phyloP scores from a whole-genome alignment of 2,329 filamentous ascomycete genomes.

The Ophiocordyceps camponoti-floridani region DNA sequence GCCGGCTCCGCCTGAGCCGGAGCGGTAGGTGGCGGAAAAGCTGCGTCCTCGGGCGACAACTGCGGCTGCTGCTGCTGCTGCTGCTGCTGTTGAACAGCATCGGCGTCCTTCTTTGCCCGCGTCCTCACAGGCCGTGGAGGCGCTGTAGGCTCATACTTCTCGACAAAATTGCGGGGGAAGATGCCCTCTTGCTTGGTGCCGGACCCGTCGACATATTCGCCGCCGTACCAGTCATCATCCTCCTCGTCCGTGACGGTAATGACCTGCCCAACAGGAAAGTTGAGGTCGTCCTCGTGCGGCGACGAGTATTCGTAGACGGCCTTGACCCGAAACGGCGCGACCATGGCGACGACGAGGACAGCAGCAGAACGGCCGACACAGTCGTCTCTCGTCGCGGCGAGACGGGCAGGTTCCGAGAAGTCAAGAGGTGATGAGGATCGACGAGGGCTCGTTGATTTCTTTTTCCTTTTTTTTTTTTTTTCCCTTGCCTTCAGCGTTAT shows the following conservation, averaged over 20 bases:
- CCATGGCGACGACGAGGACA: constrained; percentile 33
- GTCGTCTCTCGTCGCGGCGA: constrained; percentile 3
- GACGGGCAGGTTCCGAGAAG: not conserved
- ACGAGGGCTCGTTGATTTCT: not conserved
- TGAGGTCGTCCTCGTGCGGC: constrained; percentile 85
- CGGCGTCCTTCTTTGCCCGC: constrained; percentile 43
- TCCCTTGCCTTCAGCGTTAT: not conserved
- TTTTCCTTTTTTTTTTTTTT: not conserved
- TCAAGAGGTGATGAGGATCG: constrained; percentile 1
- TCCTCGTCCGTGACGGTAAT: constrained; percentile 89
- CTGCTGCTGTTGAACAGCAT: constrained; percentile 9
- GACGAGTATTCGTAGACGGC: constrained; percentile 90
- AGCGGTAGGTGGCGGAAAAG: constrained; percentile 15
- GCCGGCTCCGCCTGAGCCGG: constrained; percentile 9
- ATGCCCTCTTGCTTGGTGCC: constrained; percentile 69
- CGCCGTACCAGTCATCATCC: constrained; percentile 84
- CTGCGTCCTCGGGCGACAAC: constrained; percentile 17
- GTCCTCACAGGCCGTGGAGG: constrained; percentile 69
- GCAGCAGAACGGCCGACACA: constrained; percentile 1
- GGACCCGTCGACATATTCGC: constrained; percentile 63
- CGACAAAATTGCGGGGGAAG: constrained; percentile 94
- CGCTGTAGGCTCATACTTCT: constrained; percentile 81
- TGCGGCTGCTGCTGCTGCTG: constrained; percentile 4
- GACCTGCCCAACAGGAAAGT: constrained; percentile 68
- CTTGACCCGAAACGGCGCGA: constrained; percentile 79